phyloP scores from a whole-genome alignment of 345 rosid genomes.

The Salix purpurea region DNA sequence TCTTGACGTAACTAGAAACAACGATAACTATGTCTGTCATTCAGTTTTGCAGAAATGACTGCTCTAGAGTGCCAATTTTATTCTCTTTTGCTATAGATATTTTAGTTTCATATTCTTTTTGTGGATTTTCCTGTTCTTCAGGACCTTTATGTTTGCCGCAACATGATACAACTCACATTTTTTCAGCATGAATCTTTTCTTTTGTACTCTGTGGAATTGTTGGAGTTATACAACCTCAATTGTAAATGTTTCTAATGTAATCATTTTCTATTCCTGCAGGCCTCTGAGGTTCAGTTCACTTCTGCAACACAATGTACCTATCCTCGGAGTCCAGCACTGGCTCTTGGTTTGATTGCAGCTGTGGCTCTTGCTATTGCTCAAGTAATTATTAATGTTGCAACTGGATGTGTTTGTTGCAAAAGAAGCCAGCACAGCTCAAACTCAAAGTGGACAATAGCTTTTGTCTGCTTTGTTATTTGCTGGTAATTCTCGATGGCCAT shows the following conservation, averaged over 20 bases:
- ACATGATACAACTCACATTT: background rate
- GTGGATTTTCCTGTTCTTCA: background rate
- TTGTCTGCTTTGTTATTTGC: slow-evolving; percentile 65
- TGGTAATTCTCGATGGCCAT: slow-evolving; percentile 47
- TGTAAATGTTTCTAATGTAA: background rate
- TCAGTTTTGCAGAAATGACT: background rate
- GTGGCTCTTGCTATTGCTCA: slow-evolving; percentile 61
- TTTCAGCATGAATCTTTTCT: background rate
- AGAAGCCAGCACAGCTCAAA: slow-evolving; percentile 47
- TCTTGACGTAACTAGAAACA: background rate
- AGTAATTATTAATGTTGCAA: slow-evolving; percentile 47
- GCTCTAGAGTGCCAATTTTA: background rate
- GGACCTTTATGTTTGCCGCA: background rate
- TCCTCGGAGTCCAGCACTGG: slow-evolving; percentile 65
- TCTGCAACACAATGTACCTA: slow-evolving; percentile 52
- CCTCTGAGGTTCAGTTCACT: slow-evolving; percentile 46
- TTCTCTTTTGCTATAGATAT: too few species aligned
- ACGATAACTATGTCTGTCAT: background rate
- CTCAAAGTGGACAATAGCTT: slow-evolving; percentile 58
- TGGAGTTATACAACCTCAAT: background rate
- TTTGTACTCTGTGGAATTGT: background rate
- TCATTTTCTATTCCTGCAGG: slow-evolving; percentile 39
- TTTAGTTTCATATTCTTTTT: too few species aligned
- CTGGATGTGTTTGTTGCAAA: slow-evolving; percentile 79
- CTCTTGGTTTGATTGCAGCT: slow-evolving; percentile 70